A percentile compares a stretch with the other conserved stretches of the same genome.
These are phyloP conservation scores for Colletotrichum neosansevieriae DNA, from an alignment of 2,329 filamentous ascomycete species.

Conservation along the genomic window DNA sequence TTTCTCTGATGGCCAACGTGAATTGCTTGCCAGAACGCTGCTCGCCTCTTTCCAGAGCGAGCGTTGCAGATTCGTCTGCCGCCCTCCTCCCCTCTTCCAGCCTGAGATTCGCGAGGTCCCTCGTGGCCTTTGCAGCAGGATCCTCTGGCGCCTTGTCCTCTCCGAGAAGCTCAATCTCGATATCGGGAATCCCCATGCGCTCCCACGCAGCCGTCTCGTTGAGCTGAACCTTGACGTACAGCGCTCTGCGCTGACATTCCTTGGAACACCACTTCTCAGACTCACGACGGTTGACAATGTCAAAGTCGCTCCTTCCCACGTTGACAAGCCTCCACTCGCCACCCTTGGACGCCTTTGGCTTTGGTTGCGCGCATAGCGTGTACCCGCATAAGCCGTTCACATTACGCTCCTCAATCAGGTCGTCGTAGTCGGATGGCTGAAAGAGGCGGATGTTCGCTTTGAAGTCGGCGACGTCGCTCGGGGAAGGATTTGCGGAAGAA, in stretches of 20 bases:
- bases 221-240: constrained; percentile 91
- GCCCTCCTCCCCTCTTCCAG: constrained; percentile 58
- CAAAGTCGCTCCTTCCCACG: constrained; percentile 65
- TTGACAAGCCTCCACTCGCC: constrained; percentile 77
- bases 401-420: constrained; percentile 89
- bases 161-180: constrained; percentile 73
- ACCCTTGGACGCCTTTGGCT: constrained; percentile 65
- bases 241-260: constrained; percentile 80
- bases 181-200: constrained; percentile 69
- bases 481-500: constrained; percentile 62
- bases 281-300: constrained; percentile 77
- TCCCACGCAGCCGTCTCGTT: constrained; percentile 89
- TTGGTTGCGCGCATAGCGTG: constrained; percentile 77
- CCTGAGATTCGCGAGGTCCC: constrained; percentile 56
- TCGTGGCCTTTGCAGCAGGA: constrained; percentile 53
- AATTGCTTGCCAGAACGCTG: constrained; percentile 49
- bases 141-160: constrained; percentile 69
- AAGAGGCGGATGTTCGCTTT: constrained; percentile 77
- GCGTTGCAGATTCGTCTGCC: constrained; percentile 54
- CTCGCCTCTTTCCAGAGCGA: constrained; percentile 65
- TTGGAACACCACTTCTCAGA: constrained; percentile 90
- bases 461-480: constrained; percentile 74
- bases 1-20: constrained; percentile 65
- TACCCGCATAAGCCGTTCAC: constrained; percentile 87
- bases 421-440: constrained; percentile 90